Percentiles rank a stretch among this genome's conserved stretches.
These are phyloP conservation scores for Kitagawia praeruptora DNA, from an alignment of 129 eudicot genomes.

Conservation along the genomic window DNA sequence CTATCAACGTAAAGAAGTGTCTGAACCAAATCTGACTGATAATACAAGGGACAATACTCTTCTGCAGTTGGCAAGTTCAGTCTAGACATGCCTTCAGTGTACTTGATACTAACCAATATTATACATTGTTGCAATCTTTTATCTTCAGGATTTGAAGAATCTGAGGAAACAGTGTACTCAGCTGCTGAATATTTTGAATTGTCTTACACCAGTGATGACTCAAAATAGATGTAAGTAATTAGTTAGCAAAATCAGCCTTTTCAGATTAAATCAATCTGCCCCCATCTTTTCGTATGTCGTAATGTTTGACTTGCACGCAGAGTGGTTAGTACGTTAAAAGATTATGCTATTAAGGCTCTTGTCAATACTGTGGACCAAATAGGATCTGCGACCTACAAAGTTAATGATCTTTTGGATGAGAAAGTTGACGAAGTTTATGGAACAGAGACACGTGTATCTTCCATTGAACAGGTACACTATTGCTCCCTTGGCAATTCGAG, in stretches of 20 bases:
- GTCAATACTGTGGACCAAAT: conserved; percentile 95
- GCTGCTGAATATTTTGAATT: conserved; percentile 93
- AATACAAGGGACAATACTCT: not conserved
- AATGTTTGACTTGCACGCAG: conserved; percentile 23
- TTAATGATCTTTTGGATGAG: conserved; percentile 60
- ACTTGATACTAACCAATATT: not conserved
- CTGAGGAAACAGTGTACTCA: conserved; percentile 77
- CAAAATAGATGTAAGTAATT: conserved; percentile 67
- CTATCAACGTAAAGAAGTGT: not conserved
- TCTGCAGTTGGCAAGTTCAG: not conserved
- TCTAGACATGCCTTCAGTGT: too few relatives aligned
- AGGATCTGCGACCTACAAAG: conserved; percentile 80
- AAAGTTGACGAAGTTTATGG: conserved; percentile 80
- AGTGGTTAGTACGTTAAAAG: conserved; percentile 78
- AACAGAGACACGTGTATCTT: conserved; percentile 72
- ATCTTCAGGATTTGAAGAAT: conserved; percentile 81
- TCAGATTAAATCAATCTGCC: not conserved
- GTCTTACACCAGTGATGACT: conserved; percentile 77
- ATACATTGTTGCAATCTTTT: conserved; percentile 10
- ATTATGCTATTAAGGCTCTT: conserved; percentile 84
- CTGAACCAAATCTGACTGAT: not conserved
- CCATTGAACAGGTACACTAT: conserved; percentile 65
- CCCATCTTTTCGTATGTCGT: not conserved
- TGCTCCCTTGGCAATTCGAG: not conserved
- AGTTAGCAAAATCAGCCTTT: not conserved